These are phyloP conservation scores for Rhodotorula sp. DNA, from an alignment of 1,284 basidiomycete genomes.

Conservation along the genomic window DNA sequence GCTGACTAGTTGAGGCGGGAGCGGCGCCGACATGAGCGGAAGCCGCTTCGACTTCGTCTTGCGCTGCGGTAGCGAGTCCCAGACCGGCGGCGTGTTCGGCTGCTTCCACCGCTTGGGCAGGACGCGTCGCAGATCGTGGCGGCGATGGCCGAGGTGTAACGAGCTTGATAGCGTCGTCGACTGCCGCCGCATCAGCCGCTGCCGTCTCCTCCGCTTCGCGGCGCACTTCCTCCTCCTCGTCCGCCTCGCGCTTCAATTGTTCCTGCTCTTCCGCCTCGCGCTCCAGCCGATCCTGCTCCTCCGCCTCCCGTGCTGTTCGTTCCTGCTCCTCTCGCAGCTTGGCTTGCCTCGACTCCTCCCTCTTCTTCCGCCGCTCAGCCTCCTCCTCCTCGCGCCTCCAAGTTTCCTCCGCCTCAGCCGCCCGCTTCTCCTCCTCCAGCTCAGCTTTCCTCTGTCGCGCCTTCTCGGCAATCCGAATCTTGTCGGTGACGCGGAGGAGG, in stretches of 20 bases:
- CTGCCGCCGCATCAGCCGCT: neutral
- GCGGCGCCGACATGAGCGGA: neutral
- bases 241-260: neutral
- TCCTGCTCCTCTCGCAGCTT: neutral
- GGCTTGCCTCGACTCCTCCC: neutral
- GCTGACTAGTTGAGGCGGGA: no score
- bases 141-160: no score
- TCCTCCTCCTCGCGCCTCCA: neutral
- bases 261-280: neutral
- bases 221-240: neutral
- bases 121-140: neutral
- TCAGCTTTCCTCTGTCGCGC: neutral
- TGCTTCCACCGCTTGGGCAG: neutral
- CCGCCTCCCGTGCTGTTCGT: neutral
- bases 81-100: neutral
- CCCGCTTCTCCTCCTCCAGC: neutral
- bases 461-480: neutral
- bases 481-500: neutral
- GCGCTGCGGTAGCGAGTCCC: neutral
- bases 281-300: neutral
- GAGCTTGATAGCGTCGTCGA: neutral
- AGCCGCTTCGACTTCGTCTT: neutral
- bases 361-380: neutral
- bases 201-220: neutral
- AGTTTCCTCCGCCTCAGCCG: neutral